Percentiles rank a stretch among this genome's conserved stretches.
Evolutionary conservation across 1,284 basidiomycete species (phyloP).

Genomic region (Ustilago loliicola): DNA sequence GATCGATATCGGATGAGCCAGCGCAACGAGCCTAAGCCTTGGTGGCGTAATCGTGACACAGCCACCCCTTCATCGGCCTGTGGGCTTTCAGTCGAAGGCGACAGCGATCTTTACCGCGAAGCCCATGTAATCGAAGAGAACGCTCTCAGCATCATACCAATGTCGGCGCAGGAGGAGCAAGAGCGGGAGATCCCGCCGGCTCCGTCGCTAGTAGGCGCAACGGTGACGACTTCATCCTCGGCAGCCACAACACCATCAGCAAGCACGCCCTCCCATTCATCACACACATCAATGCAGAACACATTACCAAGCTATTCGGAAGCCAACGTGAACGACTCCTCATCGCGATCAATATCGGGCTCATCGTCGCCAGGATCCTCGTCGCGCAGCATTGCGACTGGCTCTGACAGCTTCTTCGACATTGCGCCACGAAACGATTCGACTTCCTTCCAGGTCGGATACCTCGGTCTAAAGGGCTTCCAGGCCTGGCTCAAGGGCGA

Average conservation of each 20-base stretch:
- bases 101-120: too few species aligned
- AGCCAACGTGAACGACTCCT: neutral
- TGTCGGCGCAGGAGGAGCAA: neutral
- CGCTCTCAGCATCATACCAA: neutral
- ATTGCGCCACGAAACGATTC: slow-evolving; percentile 63
- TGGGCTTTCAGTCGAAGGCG: neutral
- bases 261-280: neutral
- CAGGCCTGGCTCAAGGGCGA: slow-evolving; percentile 66
- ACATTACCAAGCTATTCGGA: slow-evolving; percentile 40
- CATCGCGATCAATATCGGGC: neutral
- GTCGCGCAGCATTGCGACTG: neutral
- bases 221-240: neutral
- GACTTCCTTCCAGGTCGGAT: slow-evolving; percentile 68
- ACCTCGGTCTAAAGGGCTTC: slow-evolving; percentile 63
- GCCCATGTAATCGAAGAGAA: neutral
- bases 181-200: neutral
- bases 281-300: slow-evolving; percentile 1
- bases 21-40: neutral
- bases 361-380: neutral
- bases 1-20: slow-evolving; percentile 4
- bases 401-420: slow-evolving; percentile 61
- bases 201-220: neutral
- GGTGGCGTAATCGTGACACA: neutral
- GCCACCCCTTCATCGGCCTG: slow-evolving; percentile 7
- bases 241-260: slow-evolving; percentile 1